Evolutionary conservation across 2,329 filamentous ascomycete species (phyloP).

Genomic region (Macroventuria anomochaeta): DNA sequence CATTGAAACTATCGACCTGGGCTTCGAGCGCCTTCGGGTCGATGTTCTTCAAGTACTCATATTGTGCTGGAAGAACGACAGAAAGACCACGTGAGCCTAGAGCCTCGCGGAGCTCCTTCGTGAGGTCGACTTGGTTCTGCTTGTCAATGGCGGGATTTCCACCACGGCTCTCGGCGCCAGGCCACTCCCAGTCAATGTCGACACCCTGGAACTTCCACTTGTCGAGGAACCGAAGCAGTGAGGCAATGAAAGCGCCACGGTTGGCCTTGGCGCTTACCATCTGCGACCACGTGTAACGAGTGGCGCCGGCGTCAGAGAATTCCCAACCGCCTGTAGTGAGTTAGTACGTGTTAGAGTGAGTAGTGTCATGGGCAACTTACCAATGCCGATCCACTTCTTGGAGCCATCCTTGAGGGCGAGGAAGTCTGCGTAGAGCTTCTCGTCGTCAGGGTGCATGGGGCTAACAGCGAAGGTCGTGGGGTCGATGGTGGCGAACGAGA

Average conservation of each 20-base stretch:
- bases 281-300: constrained; percentile 46
- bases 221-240: constrained; percentile 50
- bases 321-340: constrained; percentile 48
- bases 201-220: constrained; percentile 53
- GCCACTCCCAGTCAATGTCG: constrained; percentile 57
- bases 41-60: constrained; percentile 36
- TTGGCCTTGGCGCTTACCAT: constrained; percentile 40
- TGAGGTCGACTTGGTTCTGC: constrained; percentile 27
- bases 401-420: constrained; percentile 19
- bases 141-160: constrained; percentile 47
- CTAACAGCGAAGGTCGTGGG: constrained; percentile 39
- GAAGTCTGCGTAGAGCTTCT: constrained; percentile 28
- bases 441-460: constrained; percentile 23
- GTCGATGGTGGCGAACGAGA: constrained; percentile 54
- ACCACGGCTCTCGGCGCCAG: constrained; percentile 40
- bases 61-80: constrained; percentile 35
- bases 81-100: constrained; percentile 31
- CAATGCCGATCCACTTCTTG: constrained; percentile 28
- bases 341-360: background rate
- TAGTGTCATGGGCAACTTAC: constrained; percentile 32
- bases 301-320: constrained; percentile 38
- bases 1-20: constrained; percentile 52
- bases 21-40: constrained; percentile 32
- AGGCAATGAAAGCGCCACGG: constrained; percentile 48
- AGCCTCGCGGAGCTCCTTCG: constrained; percentile 31